Percentiles rank a stretch among this genome's conserved stretches.
phyloP scores from a whole-genome alignment of 176 grass and related monocot species.

The Neostapfia colusana region DNA sequence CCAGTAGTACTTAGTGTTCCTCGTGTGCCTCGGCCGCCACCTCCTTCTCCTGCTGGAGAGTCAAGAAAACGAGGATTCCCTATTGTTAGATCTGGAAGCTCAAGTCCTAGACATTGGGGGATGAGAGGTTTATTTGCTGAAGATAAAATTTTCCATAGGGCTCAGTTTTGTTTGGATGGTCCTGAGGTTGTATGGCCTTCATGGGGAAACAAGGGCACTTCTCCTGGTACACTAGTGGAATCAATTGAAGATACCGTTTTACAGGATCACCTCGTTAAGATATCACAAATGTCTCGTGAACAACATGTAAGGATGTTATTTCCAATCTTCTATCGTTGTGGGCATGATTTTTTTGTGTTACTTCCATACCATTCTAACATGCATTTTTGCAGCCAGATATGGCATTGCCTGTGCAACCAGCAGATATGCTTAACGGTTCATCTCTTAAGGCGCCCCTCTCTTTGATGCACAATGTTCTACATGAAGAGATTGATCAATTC shows the following conservation, averaged over 20 bases:
- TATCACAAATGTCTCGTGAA: constrained; percentile 86
- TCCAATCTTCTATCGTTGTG: constrained; percentile 26
- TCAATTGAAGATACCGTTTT: constrained; percentile 81
- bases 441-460: constrained; percentile 57
- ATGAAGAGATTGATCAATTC: constrained; percentile 93
- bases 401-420: constrained; percentile 86
- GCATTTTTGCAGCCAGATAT: constrained; percentile 83
- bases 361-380: constrained; percentile 41
- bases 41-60: constrained; percentile 79
- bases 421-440: constrained; percentile 62
- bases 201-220: constrained; percentile 62
- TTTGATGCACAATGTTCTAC: constrained; percentile 76
- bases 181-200: constrained; percentile 97
- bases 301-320: constrained; percentile 79
- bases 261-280: constrained; percentile 85
- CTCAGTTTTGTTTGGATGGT: constrained; percentile 80
- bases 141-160: constrained; percentile 66
- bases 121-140: constrained; percentile 79
- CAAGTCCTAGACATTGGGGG: constrained; percentile 94
- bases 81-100: constrained; percentile 94
- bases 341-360: constrained; percentile 31
- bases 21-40: constrained; percentile 73
- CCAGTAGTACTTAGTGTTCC: constrained; percentile 94
- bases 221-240: constrained; percentile 60
- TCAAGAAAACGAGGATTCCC: constrained; percentile 83